Conservation (phyloP, 139 green algal species). For the Ettlia oleoabundans region DNA sequence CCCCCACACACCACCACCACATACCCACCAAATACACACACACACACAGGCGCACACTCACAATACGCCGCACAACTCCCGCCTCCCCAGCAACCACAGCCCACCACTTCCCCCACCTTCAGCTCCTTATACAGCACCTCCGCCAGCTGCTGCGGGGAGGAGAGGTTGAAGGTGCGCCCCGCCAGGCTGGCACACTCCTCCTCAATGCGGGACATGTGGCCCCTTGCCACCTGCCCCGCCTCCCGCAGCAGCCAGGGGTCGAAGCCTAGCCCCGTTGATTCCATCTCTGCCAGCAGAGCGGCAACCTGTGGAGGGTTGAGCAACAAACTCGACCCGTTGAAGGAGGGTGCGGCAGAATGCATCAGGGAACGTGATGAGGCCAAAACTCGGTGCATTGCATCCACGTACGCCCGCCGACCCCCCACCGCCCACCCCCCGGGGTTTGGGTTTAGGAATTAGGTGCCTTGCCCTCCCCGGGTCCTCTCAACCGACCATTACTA, state of each 20-base stretch:
- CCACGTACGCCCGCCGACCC: too few species aligned
- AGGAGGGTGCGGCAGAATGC: too few species aligned
- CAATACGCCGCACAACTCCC: background rate
- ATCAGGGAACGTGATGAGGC: too few species aligned
- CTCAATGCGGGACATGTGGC: conserved; percentile 46
- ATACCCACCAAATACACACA: too few species aligned
- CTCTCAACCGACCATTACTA: background rate
- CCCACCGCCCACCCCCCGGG: too few species aligned
- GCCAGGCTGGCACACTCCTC: conserved; percentile 24
- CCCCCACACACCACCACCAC: too few species aligned
- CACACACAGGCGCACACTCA: too few species aligned
- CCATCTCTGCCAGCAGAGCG: conserved; percentile 49
- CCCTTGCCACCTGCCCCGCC: conserved; percentile 36
- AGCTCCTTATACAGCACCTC: conserved; percentile 55
- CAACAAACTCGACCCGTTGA: too few species aligned
- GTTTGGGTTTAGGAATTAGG: too few species aligned
- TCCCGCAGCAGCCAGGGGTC: conserved; percentile 29
- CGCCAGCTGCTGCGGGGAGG: conserved; percentile 55
- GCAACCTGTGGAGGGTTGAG: conserved; percentile 25
- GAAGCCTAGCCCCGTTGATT: conserved; percentile 39
- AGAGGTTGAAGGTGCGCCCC: conserved; percentile 62
- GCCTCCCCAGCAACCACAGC: background rate
- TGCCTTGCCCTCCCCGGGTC: too few species aligned
- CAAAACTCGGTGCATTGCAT: too few species aligned
- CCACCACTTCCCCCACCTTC: conserved; percentile 1